phyloP scores from a whole-genome alignment of 129 eudicot species.

The Arctium minus region DNA sequence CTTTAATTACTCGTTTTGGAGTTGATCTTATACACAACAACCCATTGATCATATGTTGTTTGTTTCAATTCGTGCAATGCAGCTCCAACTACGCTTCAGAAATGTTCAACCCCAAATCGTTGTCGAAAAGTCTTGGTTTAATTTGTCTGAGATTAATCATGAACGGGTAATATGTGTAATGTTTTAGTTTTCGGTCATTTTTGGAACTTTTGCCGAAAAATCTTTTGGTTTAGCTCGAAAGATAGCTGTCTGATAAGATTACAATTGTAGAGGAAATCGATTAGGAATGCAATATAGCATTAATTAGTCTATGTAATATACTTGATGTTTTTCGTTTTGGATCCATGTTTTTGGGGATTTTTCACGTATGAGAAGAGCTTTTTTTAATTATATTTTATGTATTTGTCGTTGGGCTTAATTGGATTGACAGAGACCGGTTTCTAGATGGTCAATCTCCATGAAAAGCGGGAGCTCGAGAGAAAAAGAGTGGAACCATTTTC shows the following conservation, averaged over 20 bases:
- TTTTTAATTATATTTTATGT: too few species aligned
- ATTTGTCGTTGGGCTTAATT: too few species aligned
- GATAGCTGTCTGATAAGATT: neutral
- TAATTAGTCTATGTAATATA: neutral
- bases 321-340: neutral
- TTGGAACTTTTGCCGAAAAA: neutral
- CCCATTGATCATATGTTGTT: neutral
- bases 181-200: neutral
- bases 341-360: neutral
- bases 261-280: slow-evolving; percentile 1
- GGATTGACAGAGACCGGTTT: too few species aligned
- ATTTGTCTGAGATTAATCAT: neutral
- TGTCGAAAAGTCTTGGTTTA: neutral
- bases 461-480: too few species aligned
- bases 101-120: neutral
- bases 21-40: neutral
- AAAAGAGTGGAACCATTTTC: too few species aligned
- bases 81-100: neutral
- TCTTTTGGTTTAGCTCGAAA: slow-evolving; percentile 13
- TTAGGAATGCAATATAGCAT: neutral
- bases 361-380: too few species aligned
- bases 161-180: too few species aligned
- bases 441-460: too few species aligned
- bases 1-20: neutral
- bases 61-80: neutral